Percentiles rank a stretch among this genome's conserved stretches.
Conservation (phyloP, 2,329 filamentous ascomycete genomes). For the Penicillium crustosum region DNA sequence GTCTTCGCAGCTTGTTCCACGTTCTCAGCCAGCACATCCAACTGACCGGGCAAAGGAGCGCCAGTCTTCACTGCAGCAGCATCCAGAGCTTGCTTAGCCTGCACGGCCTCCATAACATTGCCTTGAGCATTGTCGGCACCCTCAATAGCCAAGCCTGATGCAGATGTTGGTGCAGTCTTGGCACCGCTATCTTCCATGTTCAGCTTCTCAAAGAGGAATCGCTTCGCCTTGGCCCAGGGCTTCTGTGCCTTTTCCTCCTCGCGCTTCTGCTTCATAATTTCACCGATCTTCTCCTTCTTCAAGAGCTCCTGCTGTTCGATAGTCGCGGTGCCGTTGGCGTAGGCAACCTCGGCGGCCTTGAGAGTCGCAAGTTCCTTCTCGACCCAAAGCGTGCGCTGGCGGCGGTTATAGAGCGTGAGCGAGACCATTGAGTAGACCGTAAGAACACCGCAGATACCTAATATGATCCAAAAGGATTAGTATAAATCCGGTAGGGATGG, state of each 20-base stretch:
- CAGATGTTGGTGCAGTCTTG: conserved; percentile 7
- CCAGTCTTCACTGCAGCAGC: conserved; percentile 25
- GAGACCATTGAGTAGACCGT: conserved; percentile 65
- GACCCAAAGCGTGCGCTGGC: conserved; percentile 63
- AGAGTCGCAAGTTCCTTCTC: conserved; percentile 48
- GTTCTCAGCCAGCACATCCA: conserved; percentile 39
- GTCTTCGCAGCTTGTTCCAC: conserved; percentile 39
- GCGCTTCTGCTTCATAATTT: conserved; percentile 42
- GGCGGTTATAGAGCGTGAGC: conserved; percentile 67
- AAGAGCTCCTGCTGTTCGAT: conserved; percentile 46
- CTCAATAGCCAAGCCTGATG: conserved; percentile 10
- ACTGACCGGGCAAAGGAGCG: conserved; percentile 26
- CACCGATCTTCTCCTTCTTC: conserved; percentile 46
- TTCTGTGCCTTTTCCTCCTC: conserved; percentile 42
- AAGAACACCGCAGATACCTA: conserved; percentile 60
- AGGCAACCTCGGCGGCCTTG: conserved; percentile 45
- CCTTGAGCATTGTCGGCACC: conserved; percentile 20
- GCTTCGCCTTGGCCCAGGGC: conserved; percentile 41
- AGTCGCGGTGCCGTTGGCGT: conserved; percentile 41
- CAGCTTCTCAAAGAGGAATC: conserved; percentile 41
- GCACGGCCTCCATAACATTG: conserved; percentile 37
- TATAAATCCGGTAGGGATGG: background rate
- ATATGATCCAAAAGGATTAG: conserved; percentile 4
- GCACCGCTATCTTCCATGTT: conserved; percentile 35
- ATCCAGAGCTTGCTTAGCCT: conserved; percentile 38